phyloP scores from a whole-genome alignment of 805 yeast species.

The Candida odintsovae region DNA sequence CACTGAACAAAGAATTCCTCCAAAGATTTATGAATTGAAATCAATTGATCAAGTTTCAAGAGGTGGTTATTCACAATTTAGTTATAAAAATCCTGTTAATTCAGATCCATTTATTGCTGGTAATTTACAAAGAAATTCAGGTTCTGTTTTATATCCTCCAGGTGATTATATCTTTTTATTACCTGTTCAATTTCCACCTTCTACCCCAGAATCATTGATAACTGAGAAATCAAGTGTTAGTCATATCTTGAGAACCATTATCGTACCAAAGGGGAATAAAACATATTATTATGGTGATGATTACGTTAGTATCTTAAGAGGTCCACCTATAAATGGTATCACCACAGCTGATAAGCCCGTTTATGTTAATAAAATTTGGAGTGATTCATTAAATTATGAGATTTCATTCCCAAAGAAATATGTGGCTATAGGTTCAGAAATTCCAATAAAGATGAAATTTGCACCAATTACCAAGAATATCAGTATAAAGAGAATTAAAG shows the following conservation, averaged over 20 bases:
- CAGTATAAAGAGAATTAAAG: conserved; percentile 53
- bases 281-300: conserved; percentile 29
- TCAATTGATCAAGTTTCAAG: conserved; percentile 12
- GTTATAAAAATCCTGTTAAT: not conserved
- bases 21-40: conserved; percentile 8
- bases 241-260: conserved; percentile 36
- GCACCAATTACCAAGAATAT: conserved; percentile 62
- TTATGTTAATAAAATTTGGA: conserved; percentile 72
- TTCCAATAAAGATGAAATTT: conserved; percentile 56
- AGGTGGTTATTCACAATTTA: conserved; percentile 12
- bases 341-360: conserved; percentile 60
- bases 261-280: conserved; percentile 23
- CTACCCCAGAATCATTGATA: conserved; percentile 54
- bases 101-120: conserved; percentile 14
- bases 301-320: conserved; percentile 31
- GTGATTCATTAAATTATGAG: conserved; percentile 63
- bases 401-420: conserved; percentile 67
- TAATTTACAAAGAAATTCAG: conserved; percentile 8
- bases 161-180: conserved; percentile 67
- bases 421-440: conserved; percentile 56
- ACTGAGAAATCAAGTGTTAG: conserved; percentile 43
- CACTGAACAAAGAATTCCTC: conserved; percentile 12
- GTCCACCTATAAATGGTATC: conserved; percentile 33
- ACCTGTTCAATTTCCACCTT: conserved; percentile 56
- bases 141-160: conserved; percentile 33